These are phyloP conservation scores for Nasturtium officinale DNA, from an alignment of 345 rosid species.

Conservation along the genomic window DNA sequence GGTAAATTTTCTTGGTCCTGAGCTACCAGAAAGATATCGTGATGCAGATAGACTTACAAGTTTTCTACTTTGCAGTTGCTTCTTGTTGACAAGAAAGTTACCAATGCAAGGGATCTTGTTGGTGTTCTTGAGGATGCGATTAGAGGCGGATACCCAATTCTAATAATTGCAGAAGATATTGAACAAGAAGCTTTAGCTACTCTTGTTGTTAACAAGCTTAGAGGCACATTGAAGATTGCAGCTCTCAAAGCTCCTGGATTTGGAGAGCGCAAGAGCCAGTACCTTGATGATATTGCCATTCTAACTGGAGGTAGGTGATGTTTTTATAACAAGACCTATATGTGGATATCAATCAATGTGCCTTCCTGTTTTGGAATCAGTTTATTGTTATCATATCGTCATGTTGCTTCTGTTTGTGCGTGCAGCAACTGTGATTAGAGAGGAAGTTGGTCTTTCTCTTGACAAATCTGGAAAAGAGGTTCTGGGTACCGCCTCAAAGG, in stretches of 20 bases:
- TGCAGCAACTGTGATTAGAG: slow-evolving; percentile 77
- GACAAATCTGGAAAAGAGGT: slow-evolving; percentile 95
- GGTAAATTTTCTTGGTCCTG: slow-evolving; percentile 48
- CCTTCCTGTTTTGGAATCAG: neutral
- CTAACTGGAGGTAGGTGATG: slow-evolving; percentile 68
- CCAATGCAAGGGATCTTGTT: slow-evolving; percentile 93
- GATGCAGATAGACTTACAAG: neutral
- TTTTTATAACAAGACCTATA: neutral
- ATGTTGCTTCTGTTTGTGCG: neutral
- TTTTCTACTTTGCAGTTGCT: slow-evolving; percentile 60
- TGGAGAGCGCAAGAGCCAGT: slow-evolving; percentile 95
- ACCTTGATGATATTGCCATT: slow-evolving; percentile 96
- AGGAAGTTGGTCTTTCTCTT: slow-evolving; percentile 92
- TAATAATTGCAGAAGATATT: slow-evolving; percentile 90
- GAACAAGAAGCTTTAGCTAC: slow-evolving; percentile 98
- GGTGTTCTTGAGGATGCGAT: slow-evolving; percentile 88
- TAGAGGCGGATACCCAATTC: slow-evolving; percentile 69
- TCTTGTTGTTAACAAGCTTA: slow-evolving; percentile 91
- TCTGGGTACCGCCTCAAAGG: slow-evolving; percentile 85
- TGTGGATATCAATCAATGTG: neutral
- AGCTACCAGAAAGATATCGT: neutral
- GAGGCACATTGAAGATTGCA: slow-evolving; percentile 92
- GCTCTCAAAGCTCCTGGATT: slow-evolving; percentile 98
- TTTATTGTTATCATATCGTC: neutral
- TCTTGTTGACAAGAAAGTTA: slow-evolving; percentile 94